Conservation (phyloP, 768 basidiomycete genomes). For the Agrocybe pediades region DNA sequence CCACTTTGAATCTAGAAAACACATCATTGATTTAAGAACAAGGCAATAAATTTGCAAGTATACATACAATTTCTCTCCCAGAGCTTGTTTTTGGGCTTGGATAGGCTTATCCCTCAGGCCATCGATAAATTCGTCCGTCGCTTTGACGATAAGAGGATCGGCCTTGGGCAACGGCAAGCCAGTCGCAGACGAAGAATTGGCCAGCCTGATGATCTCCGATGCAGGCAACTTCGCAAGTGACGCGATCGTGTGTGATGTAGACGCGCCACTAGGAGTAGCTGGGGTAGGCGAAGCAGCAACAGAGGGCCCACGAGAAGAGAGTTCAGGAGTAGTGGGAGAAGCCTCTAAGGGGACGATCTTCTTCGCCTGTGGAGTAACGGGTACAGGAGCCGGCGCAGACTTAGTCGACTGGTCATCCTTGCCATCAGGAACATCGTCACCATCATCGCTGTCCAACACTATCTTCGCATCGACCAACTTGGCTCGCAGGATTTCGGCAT, state of each 20-base stretch:
- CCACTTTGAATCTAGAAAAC: slow-evolving; percentile 43
- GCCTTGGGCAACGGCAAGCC: slow-evolving; percentile 67
- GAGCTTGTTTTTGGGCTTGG: slow-evolving; percentile 71
- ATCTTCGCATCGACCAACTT: slow-evolving; percentile 84
- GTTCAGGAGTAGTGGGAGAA: slow-evolving; percentile 75
- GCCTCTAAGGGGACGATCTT: slow-evolving; percentile 45
- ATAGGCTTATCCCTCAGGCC: slow-evolving; percentile 53
- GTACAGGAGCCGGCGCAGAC: slow-evolving; percentile 31
- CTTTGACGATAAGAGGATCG: slow-evolving; percentile 67
- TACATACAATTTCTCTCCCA: slow-evolving; percentile 77
- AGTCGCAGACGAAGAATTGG: slow-evolving; percentile 47
- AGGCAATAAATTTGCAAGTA: slow-evolving; percentile 11
- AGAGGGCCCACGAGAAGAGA: slow-evolving; percentile 75
- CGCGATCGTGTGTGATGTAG: slow-evolving; percentile 59
- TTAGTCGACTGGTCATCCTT: slow-evolving; percentile 24
- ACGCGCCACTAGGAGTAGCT: slow-evolving; percentile 12
- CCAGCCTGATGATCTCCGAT: slow-evolving; percentile 70
- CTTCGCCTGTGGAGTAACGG: slow-evolving; percentile 68
- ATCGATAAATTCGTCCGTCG: slow-evolving; percentile 76
- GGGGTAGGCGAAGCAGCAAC: slow-evolving; percentile 66
- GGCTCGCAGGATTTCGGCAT: slow-evolving; percentile 70
- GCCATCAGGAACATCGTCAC: slow-evolving; percentile 41
- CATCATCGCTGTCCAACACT: slow-evolving; percentile 76
- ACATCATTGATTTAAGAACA: background rate
- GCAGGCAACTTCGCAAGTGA: slow-evolving; percentile 77